Evolutionary conservation across 2,329 filamentous ascomycete genomes (phyloP).

Genomic region (Fusarium aywerte): DNA sequence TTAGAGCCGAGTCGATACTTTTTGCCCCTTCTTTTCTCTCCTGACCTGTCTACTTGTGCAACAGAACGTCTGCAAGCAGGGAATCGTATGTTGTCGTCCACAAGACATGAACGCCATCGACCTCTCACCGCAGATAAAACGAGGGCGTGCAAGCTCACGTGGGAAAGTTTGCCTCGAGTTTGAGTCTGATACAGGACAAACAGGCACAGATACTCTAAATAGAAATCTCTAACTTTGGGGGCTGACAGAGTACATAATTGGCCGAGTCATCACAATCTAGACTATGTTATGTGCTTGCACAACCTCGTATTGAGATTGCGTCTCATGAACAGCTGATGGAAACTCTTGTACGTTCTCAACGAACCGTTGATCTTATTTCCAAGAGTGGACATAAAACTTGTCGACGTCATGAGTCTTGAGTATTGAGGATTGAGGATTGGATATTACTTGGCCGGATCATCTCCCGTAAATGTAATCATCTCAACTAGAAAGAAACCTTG

Average conservation of each 20-base stretch:
- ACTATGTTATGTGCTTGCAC: slow-evolving; percentile 2
- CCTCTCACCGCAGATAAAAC: slow-evolving; percentile 34
- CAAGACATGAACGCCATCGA: slow-evolving; percentile 41
- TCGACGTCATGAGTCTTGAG: slow-evolving; percentile 13
- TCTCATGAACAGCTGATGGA: slow-evolving; percentile 13
- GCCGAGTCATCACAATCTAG: slow-evolving; percentile 6
- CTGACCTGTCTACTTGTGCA: slow-evolving; percentile 1
- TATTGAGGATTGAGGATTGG: background rate
- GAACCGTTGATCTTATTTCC: slow-evolving; percentile 6
- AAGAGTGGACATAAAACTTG: slow-evolving; percentile 12
- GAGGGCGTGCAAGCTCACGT: slow-evolving; percentile 33
- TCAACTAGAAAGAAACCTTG: background rate
- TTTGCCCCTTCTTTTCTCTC: background rate
- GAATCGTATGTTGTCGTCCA: slow-evolving; percentile 1
- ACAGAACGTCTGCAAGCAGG: slow-evolving; percentile 29
- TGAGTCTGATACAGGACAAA: background rate
- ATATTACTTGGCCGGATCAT: background rate
- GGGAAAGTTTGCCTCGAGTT: slow-evolving; percentile 30
- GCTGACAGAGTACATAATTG: slow-evolving; percentile 25
- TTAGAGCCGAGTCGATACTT: background rate
- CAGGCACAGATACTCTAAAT: slow-evolving; percentile 18
- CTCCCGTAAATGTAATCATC: background rate
- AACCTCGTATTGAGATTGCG: slow-evolving; percentile 32
- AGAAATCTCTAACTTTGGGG: slow-evolving; percentile 23
- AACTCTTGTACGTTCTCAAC: slow-evolving; percentile 3